phyloP scores from a whole-genome alignment of 306 rosid species.

The Ormosia semicastrata region DNA sequence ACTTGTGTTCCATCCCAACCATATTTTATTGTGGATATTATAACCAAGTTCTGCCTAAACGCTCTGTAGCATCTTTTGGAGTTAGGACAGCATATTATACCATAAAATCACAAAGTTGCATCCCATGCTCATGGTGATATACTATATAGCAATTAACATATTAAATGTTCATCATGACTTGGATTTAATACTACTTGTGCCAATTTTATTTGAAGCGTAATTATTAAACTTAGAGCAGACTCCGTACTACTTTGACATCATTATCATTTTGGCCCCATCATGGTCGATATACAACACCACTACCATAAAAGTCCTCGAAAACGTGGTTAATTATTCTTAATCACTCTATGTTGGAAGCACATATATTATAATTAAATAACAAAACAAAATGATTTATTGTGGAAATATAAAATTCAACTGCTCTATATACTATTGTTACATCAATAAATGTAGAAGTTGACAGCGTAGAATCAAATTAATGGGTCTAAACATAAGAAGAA shows the following conservation, averaged over 20 bases:
- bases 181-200: background rate
- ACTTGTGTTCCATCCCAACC: background rate
- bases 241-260: slow-evolving; percentile 32
- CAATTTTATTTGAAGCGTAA: background rate
- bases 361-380: background rate
- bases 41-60: background rate
- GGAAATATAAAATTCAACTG: slow-evolving; percentile 13
- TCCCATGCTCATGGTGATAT: background rate
- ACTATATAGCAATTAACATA: background rate
- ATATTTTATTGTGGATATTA: background rate
- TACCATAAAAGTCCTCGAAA: slow-evolving; percentile 16
- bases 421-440: slow-evolving; percentile 11
- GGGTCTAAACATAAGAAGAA: background rate
- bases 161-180: slow-evolving; percentile 1
- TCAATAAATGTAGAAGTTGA: slow-evolving; percentile 12
- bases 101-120: background rate
- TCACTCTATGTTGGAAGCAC: slow-evolving; percentile 5
- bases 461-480: slow-evolving; percentile 23
- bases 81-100: background rate
- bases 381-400: slow-evolving; percentile 12
- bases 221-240: background rate
- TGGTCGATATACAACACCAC: background rate
- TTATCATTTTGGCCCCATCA: slow-evolving; percentile 25
- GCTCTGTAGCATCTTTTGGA: background rate
- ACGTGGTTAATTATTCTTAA: background rate